These are phyloP conservation scores for Globisporangium spiculum DNA, from an alignment of 352 stramenopile genomes.

Conservation along the genomic window DNA sequence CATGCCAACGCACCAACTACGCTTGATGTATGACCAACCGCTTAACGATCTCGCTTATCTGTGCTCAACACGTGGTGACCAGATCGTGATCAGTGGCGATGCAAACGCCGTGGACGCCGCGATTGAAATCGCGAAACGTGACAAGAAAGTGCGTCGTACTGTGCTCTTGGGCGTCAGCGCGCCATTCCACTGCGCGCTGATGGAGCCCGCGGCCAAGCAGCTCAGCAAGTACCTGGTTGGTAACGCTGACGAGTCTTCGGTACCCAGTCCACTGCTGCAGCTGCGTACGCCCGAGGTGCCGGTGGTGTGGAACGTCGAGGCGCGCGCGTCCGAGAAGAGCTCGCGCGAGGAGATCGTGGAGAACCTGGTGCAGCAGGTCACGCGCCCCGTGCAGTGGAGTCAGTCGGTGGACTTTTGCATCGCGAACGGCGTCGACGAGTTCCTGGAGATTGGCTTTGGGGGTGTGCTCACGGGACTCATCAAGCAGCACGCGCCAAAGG, in stretches of 20 bases:
- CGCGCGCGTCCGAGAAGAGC: constrained; percentile 35
- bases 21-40: no score
- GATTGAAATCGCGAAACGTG: constrained; percentile 54
- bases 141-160: constrained; percentile 69
- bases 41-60: no score
- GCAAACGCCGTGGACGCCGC: constrained; percentile 44
- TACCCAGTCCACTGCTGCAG: constrained; percentile 10
- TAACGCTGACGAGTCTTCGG: constrained; percentile 14
- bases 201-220: constrained; percentile 57
- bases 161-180: constrained; percentile 77
- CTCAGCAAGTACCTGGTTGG: constrained; percentile 35
- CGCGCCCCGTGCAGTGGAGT: constrained; percentile 70
- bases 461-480: constrained; percentile 75
- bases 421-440: constrained; percentile 36
- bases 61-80: not conserved
- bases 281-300: constrained; percentile 44
- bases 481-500: constrained; percentile 53
- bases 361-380: constrained; percentile 58
- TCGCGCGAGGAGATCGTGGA: constrained; percentile 33
- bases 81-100: constrained; percentile 75
- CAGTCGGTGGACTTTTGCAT: constrained; percentile 78
- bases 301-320: constrained; percentile 83
- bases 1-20: no score
- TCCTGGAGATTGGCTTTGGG: constrained; percentile 72
- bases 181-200: constrained; percentile 82